These are phyloP conservation scores for Trichaptum fuscoviolaceum DNA, from an alignment of 768 basidiomycete species.

Conservation along the genomic window DNA sequence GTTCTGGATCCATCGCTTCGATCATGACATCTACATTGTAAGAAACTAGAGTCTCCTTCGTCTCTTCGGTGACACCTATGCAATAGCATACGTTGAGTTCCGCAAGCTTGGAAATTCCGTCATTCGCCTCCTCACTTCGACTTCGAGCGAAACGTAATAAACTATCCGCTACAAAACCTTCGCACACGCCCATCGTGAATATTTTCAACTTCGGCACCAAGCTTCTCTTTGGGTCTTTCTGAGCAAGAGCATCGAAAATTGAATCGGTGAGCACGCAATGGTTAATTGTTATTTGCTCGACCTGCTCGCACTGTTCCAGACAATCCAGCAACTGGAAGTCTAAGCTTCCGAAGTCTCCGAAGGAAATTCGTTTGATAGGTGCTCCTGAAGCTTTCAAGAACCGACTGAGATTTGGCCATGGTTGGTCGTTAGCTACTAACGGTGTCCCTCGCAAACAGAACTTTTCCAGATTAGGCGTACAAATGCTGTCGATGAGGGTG, in stretches of 20 bases:
- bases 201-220: not conserved
- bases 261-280: not conserved
- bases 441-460: not conserved
- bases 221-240: not conserved
- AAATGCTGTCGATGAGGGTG: not conserved
- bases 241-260: not conserved
- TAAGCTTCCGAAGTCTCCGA: not conserved
- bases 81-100: not conserved
- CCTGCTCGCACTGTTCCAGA: not conserved
- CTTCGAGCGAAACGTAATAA: not conserved
- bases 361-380: not conserved
- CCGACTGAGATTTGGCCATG: not conserved
- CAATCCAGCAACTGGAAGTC: not conserved
- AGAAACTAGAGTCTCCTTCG: not conserved
- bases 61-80: not conserved
- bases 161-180: not conserved
- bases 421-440: not conserved
- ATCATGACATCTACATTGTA: not conserved
- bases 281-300: not conserved
- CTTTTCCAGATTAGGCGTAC: not conserved
- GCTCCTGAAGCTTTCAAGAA: not conserved
- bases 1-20: not conserved
- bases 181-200: not conserved
- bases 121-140: not conserved
- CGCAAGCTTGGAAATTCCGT: not conserved